Percentiles rank a stretch among this genome's conserved stretches.
These are phyloP conservation scores for Saprolegnia parasitica DNA, from an alignment of 352 stramenopile genomes.

Conservation along the genomic window DNA sequence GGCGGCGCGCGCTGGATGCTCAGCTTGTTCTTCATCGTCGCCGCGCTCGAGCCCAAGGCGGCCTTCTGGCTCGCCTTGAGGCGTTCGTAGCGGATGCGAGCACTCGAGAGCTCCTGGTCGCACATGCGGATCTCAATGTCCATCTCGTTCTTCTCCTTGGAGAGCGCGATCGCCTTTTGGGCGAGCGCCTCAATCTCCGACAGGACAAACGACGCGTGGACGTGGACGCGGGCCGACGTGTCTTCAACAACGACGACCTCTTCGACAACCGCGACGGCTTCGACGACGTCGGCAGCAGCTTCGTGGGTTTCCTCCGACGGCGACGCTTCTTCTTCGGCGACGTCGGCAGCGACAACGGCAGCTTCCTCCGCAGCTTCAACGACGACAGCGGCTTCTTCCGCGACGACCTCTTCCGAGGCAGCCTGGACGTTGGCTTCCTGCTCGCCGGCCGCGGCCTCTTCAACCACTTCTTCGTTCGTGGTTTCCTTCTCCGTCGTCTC, in stretches of 20 bases:
- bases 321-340: constrained; percentile 14
- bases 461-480: constrained; percentile 20
- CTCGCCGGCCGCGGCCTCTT: constrained; percentile 28
- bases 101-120: constrained; percentile 66
- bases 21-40: constrained; percentile 24
- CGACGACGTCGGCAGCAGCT: constrained; percentile 5
- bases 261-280: neutral
- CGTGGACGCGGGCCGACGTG: constrained; percentile 48
- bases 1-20: constrained; percentile 5
- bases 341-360: constrained; percentile 27
- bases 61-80: constrained; percentile 64
- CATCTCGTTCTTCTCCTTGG: constrained; percentile 77
- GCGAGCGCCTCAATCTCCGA: constrained; percentile 75
- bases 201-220: constrained; percentile 61
- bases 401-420: neutral
- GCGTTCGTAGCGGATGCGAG: constrained; percentile 78
- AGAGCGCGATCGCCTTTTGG: constrained; percentile 60
- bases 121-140: constrained; percentile 55
- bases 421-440: constrained; percentile 19
- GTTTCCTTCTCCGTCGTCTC: constrained; percentile 32
- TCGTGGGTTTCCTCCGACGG: constrained; percentile 13
- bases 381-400: constrained; percentile 25
- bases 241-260: constrained; percentile 18
- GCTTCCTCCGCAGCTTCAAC: constrained; percentile 29
- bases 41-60: neutral